Base-by-base conservation (phyloP, 495 filamentous ascomycete genomes). In the Tuber umbilicatum region DNA sequence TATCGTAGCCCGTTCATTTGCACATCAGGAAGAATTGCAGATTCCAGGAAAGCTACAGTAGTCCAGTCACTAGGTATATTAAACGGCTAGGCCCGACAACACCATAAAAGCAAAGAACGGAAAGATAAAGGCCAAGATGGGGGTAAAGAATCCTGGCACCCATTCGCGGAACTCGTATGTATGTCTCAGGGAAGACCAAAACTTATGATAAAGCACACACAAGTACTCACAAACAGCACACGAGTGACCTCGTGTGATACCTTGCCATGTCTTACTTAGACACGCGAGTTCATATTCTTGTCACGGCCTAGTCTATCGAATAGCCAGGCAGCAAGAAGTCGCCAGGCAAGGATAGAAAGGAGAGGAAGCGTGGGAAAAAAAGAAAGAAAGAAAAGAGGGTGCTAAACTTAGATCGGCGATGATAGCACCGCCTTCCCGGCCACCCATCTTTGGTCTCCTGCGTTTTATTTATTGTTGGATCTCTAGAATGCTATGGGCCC, bases 371-470 rank as follows among this genome's bases (percentile, higher is more conserved):
- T 16, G 14, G 55, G 27, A 31, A 19, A 64, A 64, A 64, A 64
- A 31, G 10, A 31, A 64, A 64, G 27, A 31, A 35, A 35, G 27
- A 31, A 64, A 64, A 64, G 14, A 64, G 27, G 4, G 16, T 64
- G 55, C 55, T 64, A 64, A 64, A 64, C 55, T 64, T 64, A 64
- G 55, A 64, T 64, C 55, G 55, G 27, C 27, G 55, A 64, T 64
- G 55, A 35, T 64, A 64, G 55, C 55, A 64, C 55, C 35, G 55
- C 55, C 55, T 35, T 35, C 55, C 27, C 27, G 31, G 35, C 55
- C 27, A 64, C 55, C 27, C 50, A 35, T 64, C 55, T 64, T 35
- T 64, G 55, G 27, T 35, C 55, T 64, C 55, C 55, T 35, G 27
- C 55, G 55, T 35, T 7, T 12, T 35, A 31, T 64, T 31, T 64